Evolutionary conservation across 2,329 filamentous ascomycete species (phyloP).

Genomic region (Cryoendolithus antarcticus): DNA sequence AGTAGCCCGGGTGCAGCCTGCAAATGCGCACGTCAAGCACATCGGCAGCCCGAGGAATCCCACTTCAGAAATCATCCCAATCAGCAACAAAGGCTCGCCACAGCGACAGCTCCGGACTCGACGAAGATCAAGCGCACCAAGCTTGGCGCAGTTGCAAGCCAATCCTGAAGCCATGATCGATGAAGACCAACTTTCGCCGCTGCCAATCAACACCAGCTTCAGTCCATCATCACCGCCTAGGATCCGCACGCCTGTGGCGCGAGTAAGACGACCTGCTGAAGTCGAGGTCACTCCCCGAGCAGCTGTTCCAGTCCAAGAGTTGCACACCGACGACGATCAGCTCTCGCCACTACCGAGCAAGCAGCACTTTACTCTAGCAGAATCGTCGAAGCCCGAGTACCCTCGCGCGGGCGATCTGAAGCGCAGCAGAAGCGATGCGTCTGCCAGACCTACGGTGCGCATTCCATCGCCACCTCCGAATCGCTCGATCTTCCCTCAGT

Average conservation of each 20-base stretch:
- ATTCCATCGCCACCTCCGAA: conserved; percentile 29
- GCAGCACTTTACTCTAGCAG: conserved; percentile 9
- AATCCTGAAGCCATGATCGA: conserved; percentile 2
- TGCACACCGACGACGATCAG: conserved; percentile 11
- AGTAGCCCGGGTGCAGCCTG: conserved; percentile 11
- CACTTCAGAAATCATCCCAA: neutral
- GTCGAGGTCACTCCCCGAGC: conserved; percentile 6
- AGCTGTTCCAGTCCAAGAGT: conserved; percentile 4
- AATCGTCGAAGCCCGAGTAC: conserved; percentile 8
- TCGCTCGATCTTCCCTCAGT: conserved; percentile 64
- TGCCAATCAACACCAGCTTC: conserved; percentile 16
- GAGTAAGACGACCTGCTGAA: neutral
- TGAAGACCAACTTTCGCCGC: conserved; percentile 16
- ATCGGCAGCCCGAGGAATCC: neutral
- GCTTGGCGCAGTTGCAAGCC: neutral
- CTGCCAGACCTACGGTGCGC: conserved; percentile 1
- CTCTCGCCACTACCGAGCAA: conserved; percentile 16
- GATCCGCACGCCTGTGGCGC: conserved; percentile 1
- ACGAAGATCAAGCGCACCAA: conserved; percentile 8
- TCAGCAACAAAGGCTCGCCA: conserved; percentile 4
- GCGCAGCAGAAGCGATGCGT: conserved; percentile 5
- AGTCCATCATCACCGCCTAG: conserved; percentile 3
- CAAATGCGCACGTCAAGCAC: conserved; percentile 16
- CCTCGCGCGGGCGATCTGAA: conserved; percentile 5
- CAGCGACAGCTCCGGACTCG: conserved; percentile 6